A percentile compares a stretch with the other conserved stretches of the same genome.
These are phyloP conservation scores for Annulohypoxylon moriforme DNA, from an alignment of 495 filamentous ascomycete species.

Conservation along the genomic window DNA sequence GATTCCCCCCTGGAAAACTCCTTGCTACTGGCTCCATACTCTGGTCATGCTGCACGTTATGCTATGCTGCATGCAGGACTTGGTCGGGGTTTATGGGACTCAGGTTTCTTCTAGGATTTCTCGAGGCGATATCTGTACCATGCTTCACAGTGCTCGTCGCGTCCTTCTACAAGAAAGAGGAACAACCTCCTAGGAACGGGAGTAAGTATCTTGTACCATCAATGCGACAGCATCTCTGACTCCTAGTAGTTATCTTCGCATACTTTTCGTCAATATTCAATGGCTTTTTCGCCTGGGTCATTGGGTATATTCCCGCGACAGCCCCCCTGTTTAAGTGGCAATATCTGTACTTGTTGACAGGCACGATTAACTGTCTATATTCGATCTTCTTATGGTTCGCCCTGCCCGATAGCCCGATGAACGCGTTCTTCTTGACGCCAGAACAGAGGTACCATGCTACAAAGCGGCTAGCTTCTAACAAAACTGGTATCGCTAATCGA, in stretches of 20 bases:
- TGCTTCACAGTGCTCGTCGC: slow-evolving; percentile 35
- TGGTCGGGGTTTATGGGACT: slow-evolving; percentile 48
- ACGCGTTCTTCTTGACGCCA: slow-evolving; percentile 43
- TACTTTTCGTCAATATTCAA: slow-evolving; percentile 54
- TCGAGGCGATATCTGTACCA: slow-evolving; percentile 31
- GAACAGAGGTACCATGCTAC: slow-evolving; percentile 42
- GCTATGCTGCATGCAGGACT: slow-evolving; percentile 41
- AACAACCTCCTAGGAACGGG: slow-evolving; percentile 53
- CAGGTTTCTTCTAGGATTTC: slow-evolving; percentile 39
- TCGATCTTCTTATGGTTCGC: slow-evolving; percentile 42
- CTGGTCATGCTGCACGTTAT: slow-evolving; percentile 41
- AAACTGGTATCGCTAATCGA: slow-evolving; percentile 39
- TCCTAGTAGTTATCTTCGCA: slow-evolving; percentile 30
- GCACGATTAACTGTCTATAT: slow-evolving; percentile 42
- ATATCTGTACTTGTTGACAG: slow-evolving; percentile 46
- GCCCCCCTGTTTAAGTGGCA: slow-evolving; percentile 42
- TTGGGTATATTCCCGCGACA: slow-evolving; percentile 53
- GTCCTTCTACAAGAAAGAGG: slow-evolving; percentile 41
- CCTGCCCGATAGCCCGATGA: slow-evolving; percentile 45
- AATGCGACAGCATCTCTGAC: slow-evolving; percentile 25
- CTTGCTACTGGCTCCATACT: slow-evolving; percentile 38
- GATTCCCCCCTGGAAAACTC: slow-evolving; percentile 55
- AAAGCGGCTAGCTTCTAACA: slow-evolving; percentile 32
- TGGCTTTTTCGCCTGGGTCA: slow-evolving; percentile 59
- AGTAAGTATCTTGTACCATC: slow-evolving; percentile 51